These are phyloP conservation scores for Chondrus crispus DNA, from an alignment of 23 red algal species.

Conservation along the genomic window DNA sequence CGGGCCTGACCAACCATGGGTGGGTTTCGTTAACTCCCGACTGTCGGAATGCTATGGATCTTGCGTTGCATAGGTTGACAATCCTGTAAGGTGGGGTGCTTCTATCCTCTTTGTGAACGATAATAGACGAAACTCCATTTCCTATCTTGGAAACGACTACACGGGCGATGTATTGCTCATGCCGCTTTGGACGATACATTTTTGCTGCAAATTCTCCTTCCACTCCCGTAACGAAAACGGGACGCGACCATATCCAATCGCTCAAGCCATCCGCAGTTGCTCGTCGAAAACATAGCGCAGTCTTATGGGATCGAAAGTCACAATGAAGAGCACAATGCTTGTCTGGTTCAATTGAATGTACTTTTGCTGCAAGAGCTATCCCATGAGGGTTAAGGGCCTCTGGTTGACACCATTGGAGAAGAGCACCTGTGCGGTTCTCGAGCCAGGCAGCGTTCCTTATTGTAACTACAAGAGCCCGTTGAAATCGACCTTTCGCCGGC, in stretches of 20 bases:
- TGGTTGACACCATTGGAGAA: slow-evolving; percentile 85
- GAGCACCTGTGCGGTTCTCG: slow-evolving; percentile 58
- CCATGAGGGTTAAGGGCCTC: slow-evolving; percentile 48
- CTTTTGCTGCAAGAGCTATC: slow-evolving; percentile 61
- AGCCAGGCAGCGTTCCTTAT: slow-evolving; percentile 66
- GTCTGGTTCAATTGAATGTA: slow-evolving; percentile 58
- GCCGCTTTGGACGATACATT: slow-evolving; percentile 83
- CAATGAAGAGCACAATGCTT: slow-evolving; percentile 64
- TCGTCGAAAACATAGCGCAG: slow-evolving; percentile 58
- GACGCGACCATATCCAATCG: slow-evolving; percentile 82
- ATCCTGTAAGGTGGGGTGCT: slow-evolving; percentile 83
- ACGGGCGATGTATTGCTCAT: slow-evolving; percentile 89
- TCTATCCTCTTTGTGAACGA: slow-evolving; percentile 73
- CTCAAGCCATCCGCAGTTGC: slow-evolving; percentile 47
- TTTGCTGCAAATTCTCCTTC: slow-evolving; percentile 84
- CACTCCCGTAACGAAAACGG: slow-evolving; percentile 56
- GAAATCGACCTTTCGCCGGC: slow-evolving; percentile 61
- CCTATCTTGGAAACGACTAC: slow-evolving; percentile 45
- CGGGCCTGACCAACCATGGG: slow-evolving; percentile 85
- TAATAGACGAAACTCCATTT: slow-evolving; percentile 52
- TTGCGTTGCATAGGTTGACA: slow-evolving; percentile 63
- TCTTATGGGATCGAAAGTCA: slow-evolving; percentile 56
- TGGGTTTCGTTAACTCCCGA: slow-evolving; percentile 77
- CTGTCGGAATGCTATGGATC: slow-evolving; percentile 87
- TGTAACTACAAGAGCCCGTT: slow-evolving; percentile 60